Evolutionary conservation across 1,139 yeast species (phyloP), one percentile per base, ranked within the genome.

Genomic region (Meyerozyma carpophila): DNA sequence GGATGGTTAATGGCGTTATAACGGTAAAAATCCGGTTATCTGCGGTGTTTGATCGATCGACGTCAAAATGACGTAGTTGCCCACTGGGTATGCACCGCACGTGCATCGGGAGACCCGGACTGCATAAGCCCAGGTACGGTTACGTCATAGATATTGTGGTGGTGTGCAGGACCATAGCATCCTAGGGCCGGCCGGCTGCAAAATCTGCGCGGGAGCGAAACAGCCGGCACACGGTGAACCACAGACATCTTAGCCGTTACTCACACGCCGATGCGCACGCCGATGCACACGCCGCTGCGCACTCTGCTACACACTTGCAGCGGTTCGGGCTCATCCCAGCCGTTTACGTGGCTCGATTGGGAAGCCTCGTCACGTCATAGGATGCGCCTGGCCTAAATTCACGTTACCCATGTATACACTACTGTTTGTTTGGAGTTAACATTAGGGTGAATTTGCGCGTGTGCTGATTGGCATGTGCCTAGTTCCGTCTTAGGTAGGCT

Each of bases 1-100:
- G 26, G 13, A 21, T 18, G 37, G 26, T 9, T n/a, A 27, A n/a
- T 5, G 29, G 5, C 5, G 11, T 5, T 11, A 11, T 27, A n/a
- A 10, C 13, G 29, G 26, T 11, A 9, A 10, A 20, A 21, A 11
- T 4, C 16, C n/a, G 37, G 10, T 25, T 18, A 18, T 21, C 37
- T 34, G 37, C 25, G 25, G 25, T 34, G n/a, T 16, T 11, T 31
- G 8, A 8, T 16, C 8, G 8, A 9, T 8, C 37, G 25, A 34
- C 37, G 37, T 34, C 37, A 34, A 34, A 18, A 34, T 34, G 37
- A 34, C 37, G 37, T 34, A 34, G 37, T 21, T 16, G 37, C 11
- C n/a, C 13, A 20, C 24, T 8, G 8, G 8, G 37, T 25, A 34
- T 34, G 37, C 37, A 13, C 37, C 21, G 37, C 37, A 34, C 37